Conservation (phyloP, 2,329 filamentous ascomycete species). For the Apiospora marii region DNA sequence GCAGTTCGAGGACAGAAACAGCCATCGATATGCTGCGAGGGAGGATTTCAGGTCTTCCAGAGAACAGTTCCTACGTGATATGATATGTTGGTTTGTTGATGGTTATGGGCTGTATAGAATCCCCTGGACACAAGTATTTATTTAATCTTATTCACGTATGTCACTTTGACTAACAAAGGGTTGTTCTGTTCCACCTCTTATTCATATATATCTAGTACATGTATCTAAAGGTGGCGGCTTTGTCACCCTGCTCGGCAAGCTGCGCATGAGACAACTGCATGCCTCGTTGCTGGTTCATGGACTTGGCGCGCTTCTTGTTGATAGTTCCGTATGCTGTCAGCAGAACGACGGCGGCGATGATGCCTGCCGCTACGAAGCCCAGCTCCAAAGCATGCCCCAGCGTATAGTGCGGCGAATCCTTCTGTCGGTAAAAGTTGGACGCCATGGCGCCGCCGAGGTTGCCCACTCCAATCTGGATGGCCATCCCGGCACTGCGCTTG, state of each 20-base stretch:
- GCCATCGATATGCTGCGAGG: too few relatives aligned
- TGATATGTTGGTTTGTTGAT: background rate
- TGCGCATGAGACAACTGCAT: conserved; percentile 52
- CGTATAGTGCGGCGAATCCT: conserved; percentile 56
- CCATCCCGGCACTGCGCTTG: conserved; percentile 73
- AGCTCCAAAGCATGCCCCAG: conserved; percentile 60
- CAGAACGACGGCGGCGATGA: conserved; percentile 53
- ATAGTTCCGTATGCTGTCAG: conserved; percentile 61
- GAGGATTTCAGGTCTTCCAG: background rate
- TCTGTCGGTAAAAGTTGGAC: conserved; percentile 72
- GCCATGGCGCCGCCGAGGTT: conserved; percentile 71
- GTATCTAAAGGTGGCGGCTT: conserved; percentile 69
- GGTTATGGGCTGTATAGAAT: too few relatives aligned
- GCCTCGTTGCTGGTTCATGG: conserved; percentile 53
- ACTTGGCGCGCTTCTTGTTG: conserved; percentile 64
- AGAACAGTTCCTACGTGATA: background rate
- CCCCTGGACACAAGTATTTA: background rate
- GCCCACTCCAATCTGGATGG: conserved; percentile 68
- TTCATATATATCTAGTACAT: conserved; percentile 50
- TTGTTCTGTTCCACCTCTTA: background rate
- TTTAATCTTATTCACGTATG: background rate
- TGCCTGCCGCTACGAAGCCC: conserved; percentile 54
- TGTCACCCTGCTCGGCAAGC: conserved; percentile 66
- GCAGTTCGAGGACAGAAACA: background rate
- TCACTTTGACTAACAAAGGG: background rate